Percentiles rank a stretch among this genome's conserved stretches.
phyloP scores from a whole-genome alignment of 2,329 filamentous ascomycete species.

The Blumeria hordei region DNA sequence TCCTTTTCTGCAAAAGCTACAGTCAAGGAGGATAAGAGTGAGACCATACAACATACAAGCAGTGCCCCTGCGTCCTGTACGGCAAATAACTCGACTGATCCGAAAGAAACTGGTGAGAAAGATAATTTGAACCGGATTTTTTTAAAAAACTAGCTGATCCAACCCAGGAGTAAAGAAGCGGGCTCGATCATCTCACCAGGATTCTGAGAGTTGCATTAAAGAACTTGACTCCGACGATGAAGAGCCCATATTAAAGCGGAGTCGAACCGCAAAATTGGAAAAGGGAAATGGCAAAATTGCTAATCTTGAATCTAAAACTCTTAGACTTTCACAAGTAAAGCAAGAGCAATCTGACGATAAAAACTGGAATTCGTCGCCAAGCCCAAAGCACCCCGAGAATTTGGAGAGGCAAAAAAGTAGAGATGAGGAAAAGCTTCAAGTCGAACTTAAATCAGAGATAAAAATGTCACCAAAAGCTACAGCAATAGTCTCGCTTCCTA shows the following conservation, averaged over 20 bases:
- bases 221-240: slow-evolving; percentile 23
- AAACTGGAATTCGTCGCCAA: too few species aligned
- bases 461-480: too few species aligned
- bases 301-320: too few species aligned
- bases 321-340: too few species aligned
- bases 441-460: too few species aligned
- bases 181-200: not conserved
- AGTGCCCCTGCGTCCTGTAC: slow-evolving; percentile 1
- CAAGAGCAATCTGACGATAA: too few species aligned
- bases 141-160: not conserved
- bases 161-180: not conserved
- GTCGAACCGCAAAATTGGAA: slow-evolving; percentile 13
- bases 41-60: not conserved
- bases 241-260: slow-evolving; percentile 34
- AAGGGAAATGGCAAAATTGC: not conserved
- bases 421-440: too few species aligned
- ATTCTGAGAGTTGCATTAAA: not conserved
- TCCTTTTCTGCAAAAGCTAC: slow-evolving; percentile 40
- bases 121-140: not conserved
- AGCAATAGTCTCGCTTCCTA: not conserved
- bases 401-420: too few species aligned
- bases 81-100: not conserved
- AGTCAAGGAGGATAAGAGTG: slow-evolving; percentile 4
- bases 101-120: not conserved
- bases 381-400: too few species aligned